Conservation (phyloP, 352 stramenopile species). For the Globisporangium takayamanum region DNA sequence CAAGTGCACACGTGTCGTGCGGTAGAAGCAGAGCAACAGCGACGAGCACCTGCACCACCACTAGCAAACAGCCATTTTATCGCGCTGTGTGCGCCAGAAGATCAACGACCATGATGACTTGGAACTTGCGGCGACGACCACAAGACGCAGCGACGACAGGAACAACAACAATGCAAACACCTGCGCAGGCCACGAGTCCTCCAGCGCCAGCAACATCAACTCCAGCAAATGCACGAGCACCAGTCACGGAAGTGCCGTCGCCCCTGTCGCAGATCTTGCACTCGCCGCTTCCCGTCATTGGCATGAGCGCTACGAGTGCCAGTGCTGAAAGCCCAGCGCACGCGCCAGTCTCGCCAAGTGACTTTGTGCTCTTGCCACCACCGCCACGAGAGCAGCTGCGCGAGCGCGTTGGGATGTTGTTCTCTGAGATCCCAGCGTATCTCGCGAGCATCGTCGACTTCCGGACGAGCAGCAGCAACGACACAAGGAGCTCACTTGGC, state of each 20-base stretch:
- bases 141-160: no score
- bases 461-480: background rate
- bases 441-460: slow-evolving; percentile 8
- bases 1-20: no score
- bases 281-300: background rate
- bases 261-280: slow-evolving; percentile 5
- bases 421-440: slow-evolving; percentile 5
- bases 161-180: background rate
- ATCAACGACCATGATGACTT: no score
- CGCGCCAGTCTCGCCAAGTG: background rate
- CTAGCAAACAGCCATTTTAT: no score
- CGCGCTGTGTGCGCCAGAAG: no score
- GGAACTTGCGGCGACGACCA: no score
- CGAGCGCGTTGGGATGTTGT: background rate
- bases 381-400: background rate
- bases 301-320: background rate
- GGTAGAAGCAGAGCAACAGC: no score
- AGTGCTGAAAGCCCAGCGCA: background rate
- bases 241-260: background rate
- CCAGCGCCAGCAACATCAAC: background rate
- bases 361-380: background rate
- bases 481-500: background rate
- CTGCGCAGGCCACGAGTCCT: background rate
- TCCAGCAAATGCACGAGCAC: background rate
- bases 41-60: no score